phyloP scores from a whole-genome alignment of 768 basidiomycete genomes.

The Pleurotus salmoneostramineus region DNA sequence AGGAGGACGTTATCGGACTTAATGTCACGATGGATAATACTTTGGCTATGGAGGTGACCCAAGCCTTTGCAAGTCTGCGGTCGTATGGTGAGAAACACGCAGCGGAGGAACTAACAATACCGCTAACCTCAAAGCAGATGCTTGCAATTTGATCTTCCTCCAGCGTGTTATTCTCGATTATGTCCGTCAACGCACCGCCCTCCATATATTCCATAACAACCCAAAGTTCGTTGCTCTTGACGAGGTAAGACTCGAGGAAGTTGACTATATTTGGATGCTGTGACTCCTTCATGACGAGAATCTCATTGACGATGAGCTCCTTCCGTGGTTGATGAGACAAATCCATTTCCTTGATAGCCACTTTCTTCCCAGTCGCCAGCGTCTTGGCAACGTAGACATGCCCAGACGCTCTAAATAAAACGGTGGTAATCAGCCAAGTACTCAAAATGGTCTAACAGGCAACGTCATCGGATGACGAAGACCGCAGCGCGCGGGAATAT shows the following conservation, averaged over 20 bases:
- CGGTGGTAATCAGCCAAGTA: conserved; percentile 12
- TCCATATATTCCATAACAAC: conserved; percentile 99
- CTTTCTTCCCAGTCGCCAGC: conserved; percentile 76
- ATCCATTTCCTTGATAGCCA: conserved; percentile 99
- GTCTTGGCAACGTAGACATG: conserved; percentile 98
- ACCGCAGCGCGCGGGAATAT: neutral
- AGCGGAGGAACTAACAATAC: neutral
- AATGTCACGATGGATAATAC: conserved; percentile 96
- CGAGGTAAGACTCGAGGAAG: conserved; percentile 87
- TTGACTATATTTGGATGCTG: conserved; percentile 98
- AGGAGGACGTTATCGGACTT: conserved; percentile 96
- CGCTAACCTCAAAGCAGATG: conserved; percentile 83
- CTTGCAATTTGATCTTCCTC: conserved; percentile 95
- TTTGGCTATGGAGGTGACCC: conserved; percentile 87
- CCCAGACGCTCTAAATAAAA: conserved; percentile 75
- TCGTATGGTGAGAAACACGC: neutral
- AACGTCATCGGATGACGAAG: neutral
- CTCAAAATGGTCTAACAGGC: neutral
- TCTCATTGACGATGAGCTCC: conserved; percentile 97
- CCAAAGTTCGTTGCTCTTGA: conserved; percentile 89
- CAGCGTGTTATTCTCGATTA: conserved; percentile 94
- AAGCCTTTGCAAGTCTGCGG: conserved; percentile 90
- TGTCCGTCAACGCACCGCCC: conserved; percentile 94
- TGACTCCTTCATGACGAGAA: conserved; percentile 97
- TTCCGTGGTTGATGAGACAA: conserved; percentile 92